Percentiles rank a stretch among this genome's conserved stretches.
Conservation (phyloP, 176 grass and related monocot species). For the Poa pratensis region DNA sequence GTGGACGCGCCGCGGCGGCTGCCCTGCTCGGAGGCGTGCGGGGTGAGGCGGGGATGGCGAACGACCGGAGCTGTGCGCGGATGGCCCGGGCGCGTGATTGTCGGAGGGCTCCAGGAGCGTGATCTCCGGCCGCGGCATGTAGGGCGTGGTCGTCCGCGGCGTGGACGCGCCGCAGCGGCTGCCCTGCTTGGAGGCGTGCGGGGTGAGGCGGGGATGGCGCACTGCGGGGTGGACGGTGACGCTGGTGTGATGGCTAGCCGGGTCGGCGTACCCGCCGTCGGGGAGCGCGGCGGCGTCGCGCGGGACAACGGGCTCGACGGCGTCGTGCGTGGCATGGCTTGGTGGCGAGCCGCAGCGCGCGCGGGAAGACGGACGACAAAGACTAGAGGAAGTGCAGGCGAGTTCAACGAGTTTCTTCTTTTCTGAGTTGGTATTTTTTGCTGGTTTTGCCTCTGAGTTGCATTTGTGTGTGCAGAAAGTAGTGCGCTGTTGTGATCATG, state of each 20-base stretch:
- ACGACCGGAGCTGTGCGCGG: slow-evolving; percentile 35
- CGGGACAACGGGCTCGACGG: slow-evolving; percentile 42
- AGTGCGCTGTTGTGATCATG: too few species aligned
- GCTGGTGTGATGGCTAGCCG: slow-evolving; percentile 45
- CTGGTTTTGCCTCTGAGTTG: too few species aligned
- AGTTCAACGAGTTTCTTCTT: not conserved
- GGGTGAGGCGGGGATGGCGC: slow-evolving; percentile 47
- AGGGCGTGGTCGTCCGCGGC: slow-evolving; percentile 46
- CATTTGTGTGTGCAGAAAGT: too few species aligned
- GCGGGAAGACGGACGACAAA: not conserved
- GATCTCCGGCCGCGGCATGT: slow-evolving; percentile 52
- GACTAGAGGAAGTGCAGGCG: not conserved
- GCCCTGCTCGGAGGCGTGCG: slow-evolving; percentile 32
- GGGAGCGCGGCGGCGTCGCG: slow-evolving; percentile 49
- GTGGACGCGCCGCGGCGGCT: slow-evolving; percentile 31
- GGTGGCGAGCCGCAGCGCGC: not conserved
- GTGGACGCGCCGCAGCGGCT: slow-evolving; percentile 31
- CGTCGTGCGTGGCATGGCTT: slow-evolving; percentile 40
- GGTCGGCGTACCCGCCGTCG: slow-evolving; percentile 21
- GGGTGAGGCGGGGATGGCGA: slow-evolving; percentile 46
- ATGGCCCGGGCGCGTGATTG: slow-evolving; percentile 41
- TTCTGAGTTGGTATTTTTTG: too few species aligned
- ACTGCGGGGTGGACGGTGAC: slow-evolving; percentile 45
- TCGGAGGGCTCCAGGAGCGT: slow-evolving; percentile 60
- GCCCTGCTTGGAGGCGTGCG: slow-evolving; percentile 29